A percentile compares a stretch with the other conserved stretches of the same genome.
Evolutionary conservation across 805 yeast genomes (phyloP).

Genomic region (Hanseniaspora jakobsenii): DNA sequence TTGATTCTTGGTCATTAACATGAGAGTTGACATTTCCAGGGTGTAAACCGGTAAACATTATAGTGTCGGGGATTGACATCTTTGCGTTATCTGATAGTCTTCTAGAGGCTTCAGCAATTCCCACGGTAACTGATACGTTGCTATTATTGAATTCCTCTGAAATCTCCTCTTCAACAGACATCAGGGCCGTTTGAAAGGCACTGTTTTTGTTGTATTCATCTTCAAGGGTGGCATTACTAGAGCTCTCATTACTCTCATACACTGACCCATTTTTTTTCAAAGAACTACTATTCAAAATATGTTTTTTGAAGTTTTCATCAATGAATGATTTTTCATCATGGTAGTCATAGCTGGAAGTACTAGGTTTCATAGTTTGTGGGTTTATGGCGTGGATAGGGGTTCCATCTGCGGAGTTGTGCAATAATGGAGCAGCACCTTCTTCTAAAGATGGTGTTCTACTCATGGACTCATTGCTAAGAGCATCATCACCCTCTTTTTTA

Average conservation of each 20-base stretch:
- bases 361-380: conserved; percentile 10
- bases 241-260: neutral
- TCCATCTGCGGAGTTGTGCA: conserved; percentile 3
- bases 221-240: neutral
- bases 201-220: neutral
- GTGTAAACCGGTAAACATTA: neutral
- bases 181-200: conserved; percentile 10
- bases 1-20: conserved; percentile 9
- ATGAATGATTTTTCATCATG: conserved; percentile 25
- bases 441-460: conserved; percentile 4
- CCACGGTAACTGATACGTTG: too few species aligned
- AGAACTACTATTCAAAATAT: conserved; percentile 22
- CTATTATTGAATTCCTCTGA: conserved; percentile 4
- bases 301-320: conserved; percentile 25
- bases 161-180: conserved; percentile 14
- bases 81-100: conserved; percentile 13
- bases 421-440: neutral
- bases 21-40: conserved; percentile 12
- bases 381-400: conserved; percentile 3
- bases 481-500: neutral
- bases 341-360: conserved; percentile 25
- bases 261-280: neutral
- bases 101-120: conserved; percentile 6
- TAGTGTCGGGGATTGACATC: conserved; percentile 14
- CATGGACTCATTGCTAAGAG: conserved; percentile 11